A percentile compares a stretch with the other conserved stretches of the same genome.
Evolutionary conservation across 1,284 basidiomycete species (phyloP).

Genomic region (Ganoderma lingzhi): DNA sequence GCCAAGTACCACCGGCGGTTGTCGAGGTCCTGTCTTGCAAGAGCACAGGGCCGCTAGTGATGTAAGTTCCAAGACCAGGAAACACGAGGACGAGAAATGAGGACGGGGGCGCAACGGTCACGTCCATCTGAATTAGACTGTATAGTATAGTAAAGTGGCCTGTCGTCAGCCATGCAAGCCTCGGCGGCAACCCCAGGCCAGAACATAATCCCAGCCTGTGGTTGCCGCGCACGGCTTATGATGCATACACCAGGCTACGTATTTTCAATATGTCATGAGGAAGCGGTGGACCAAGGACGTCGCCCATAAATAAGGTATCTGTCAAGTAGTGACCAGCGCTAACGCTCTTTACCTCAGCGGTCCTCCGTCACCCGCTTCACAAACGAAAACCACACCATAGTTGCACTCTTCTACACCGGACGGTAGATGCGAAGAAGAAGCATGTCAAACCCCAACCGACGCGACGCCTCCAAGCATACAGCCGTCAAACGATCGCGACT

Average conservation of each 20-base stretch:
- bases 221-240: background rate
- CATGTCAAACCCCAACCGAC: background rate
- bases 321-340: background rate
- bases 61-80: background rate
- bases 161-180: slow-evolving; percentile 6
- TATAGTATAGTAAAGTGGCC: background rate
- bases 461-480: background rate
- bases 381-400: background rate
- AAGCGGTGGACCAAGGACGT: background rate
- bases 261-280: background rate
- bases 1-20: background rate
- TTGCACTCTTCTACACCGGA: no score
- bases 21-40: background rate
- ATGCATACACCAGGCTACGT: no score
- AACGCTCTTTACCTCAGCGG: background rate
- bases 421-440: background rate
- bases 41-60: background rate
- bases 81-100: background rate
- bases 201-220: slow-evolving; percentile 5
- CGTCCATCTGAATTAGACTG: background rate
- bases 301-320: background rate
- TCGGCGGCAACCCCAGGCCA: background rate
- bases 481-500: background rate
- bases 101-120: background rate
- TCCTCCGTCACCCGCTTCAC: no score